A percentile compares a stretch with the other conserved stretches of the same genome.
Conservation (phyloP, 129 eudicot genomes). For the Ambrosia trifida region DNA sequence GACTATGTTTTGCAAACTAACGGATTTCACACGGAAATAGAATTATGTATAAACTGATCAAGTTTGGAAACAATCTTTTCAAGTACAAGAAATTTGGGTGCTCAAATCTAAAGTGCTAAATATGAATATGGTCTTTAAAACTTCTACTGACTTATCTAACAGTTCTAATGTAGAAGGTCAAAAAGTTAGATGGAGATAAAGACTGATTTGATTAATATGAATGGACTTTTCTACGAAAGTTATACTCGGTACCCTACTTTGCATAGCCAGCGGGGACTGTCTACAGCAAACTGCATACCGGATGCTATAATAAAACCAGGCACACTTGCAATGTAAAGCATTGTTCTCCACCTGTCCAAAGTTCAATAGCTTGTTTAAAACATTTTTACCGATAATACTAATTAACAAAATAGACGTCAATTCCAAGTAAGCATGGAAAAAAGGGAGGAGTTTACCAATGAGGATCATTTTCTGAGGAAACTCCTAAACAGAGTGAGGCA, state of each 20-base stretch:
- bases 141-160: background rate
- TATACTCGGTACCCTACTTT: slow-evolving; percentile 47
- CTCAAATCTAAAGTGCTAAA: background rate
- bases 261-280: slow-evolving; percentile 93
- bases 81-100: background rate
- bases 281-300: slow-evolving; percentile 93
- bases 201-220: background rate
- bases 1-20: background rate
- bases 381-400: slow-evolving; percentile 1
- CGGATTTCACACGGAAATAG: background rate
- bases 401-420: background rate
- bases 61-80: background rate
- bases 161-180: background rate
- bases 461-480: slow-evolving; percentile 71
- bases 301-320: slow-evolving; percentile 69
- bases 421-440: slow-evolving; percentile 1
- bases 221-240: background rate
- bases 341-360: slow-evolving; percentile 77
- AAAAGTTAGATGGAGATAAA: background rate
- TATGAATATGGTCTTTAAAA: background rate
- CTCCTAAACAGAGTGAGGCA: slow-evolving; percentile 59
- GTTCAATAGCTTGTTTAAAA: background rate
- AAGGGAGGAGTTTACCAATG: slow-evolving; percentile 52
- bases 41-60: too few species aligned
- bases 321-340: slow-evolving; percentile 67